These are phyloP conservation scores for Tylopilus balloui DNA, from an alignment of 768 basidiomycete species.

Conservation along the genomic window DNA sequence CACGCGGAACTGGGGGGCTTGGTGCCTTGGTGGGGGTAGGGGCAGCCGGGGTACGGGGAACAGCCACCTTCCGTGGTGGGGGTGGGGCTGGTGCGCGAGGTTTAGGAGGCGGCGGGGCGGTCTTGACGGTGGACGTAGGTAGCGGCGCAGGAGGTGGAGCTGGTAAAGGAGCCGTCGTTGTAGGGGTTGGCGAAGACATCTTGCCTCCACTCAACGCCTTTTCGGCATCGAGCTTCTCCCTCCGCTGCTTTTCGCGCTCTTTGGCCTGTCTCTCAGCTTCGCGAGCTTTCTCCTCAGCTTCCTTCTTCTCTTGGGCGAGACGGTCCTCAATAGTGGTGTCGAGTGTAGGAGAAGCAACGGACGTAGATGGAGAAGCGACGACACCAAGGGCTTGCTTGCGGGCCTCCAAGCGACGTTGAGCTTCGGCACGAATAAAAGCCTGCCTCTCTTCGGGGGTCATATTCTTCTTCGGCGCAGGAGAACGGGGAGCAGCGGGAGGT, in stretches of 20 bases:
- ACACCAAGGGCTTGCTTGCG: slow-evolving; percentile 85
- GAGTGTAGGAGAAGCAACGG: slow-evolving; percentile 45
- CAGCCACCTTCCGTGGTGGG: slow-evolving; percentile 24
- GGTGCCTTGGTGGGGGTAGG: slow-evolving; percentile 25
- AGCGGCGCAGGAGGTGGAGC: slow-evolving; percentile 34
- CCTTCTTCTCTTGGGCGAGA: slow-evolving; percentile 79
- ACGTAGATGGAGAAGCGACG: slow-evolving; percentile 35
- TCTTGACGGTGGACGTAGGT: slow-evolving; percentile 34
- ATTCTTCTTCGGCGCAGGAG: slow-evolving; percentile 60
- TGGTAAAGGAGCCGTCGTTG: slow-evolving; percentile 41
- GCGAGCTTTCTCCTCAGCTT: slow-evolving; percentile 81
- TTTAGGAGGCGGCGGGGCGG: slow-evolving; percentile 37
- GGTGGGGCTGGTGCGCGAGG: slow-evolving; percentile 33
- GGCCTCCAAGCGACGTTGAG: slow-evolving; percentile 74
- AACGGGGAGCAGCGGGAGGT: slow-evolving; percentile 48
- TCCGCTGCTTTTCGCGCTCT: slow-evolving; percentile 68
- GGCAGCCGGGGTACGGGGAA: slow-evolving; percentile 12
- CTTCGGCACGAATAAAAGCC: slow-evolving; percentile 75
- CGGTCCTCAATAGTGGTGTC: slow-evolving; percentile 84
- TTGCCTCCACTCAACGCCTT: slow-evolving; percentile 54
- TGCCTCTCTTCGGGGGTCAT: slow-evolving; percentile 85
- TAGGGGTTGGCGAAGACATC: slow-evolving; percentile 39
- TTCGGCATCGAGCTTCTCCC: slow-evolving; percentile 72
- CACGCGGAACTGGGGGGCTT: slow-evolving; percentile 18
- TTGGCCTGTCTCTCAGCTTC: slow-evolving; percentile 78